A percentile compares a stretch with the other conserved stretches of the same genome.
Conservation (phyloP, 768 basidiomycete species). For the Tricholomella constricta region DNA sequence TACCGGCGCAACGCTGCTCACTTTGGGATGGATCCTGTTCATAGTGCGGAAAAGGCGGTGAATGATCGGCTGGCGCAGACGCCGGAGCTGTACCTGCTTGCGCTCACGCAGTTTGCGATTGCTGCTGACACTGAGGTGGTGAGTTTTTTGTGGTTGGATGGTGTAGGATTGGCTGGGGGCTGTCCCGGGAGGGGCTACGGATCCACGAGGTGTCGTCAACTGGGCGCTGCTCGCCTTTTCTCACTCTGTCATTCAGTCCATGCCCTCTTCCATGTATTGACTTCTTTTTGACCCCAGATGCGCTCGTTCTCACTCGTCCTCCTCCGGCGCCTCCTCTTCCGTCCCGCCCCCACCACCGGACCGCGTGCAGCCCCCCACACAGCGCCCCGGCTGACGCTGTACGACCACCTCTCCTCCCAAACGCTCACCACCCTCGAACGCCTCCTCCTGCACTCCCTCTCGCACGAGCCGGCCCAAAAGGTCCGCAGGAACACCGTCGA, state of each 20-base stretch:
- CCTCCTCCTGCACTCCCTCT: conserved; percentile 68
- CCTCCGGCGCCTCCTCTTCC: conserved; percentile 76
- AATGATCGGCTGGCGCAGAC: conserved; percentile 78
- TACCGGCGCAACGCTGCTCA: no score
- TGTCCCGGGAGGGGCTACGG: no score
- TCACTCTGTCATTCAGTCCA: no score
- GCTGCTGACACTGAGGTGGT: conserved; percentile 80
- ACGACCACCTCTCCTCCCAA: conserved; percentile 73
- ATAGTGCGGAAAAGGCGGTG: conserved; percentile 77
- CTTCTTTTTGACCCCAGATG: no score
- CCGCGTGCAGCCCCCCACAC: conserved; percentile 18
- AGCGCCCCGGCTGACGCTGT: conserved; percentile 56
- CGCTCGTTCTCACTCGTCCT: conserved; percentile 83
- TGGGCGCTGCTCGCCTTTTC: no score
- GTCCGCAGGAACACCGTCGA: conserved; percentile 75
- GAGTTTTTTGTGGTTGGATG: conserved; percentile 28
- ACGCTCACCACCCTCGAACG: conserved; percentile 71
- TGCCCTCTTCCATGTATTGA: no score
- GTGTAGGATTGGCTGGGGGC: not conserved
- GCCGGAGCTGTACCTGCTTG: conserved; percentile 79
- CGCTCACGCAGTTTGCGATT: conserved; percentile 77
- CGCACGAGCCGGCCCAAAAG: conserved; percentile 55
- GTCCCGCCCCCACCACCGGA: conserved; percentile 42
- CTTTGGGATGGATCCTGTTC: not conserved
- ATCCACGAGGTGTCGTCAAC: no score